phyloP scores from a whole-genome alignment of 352 stramenopile genomes.

The Phytophthora capsici region DNA sequence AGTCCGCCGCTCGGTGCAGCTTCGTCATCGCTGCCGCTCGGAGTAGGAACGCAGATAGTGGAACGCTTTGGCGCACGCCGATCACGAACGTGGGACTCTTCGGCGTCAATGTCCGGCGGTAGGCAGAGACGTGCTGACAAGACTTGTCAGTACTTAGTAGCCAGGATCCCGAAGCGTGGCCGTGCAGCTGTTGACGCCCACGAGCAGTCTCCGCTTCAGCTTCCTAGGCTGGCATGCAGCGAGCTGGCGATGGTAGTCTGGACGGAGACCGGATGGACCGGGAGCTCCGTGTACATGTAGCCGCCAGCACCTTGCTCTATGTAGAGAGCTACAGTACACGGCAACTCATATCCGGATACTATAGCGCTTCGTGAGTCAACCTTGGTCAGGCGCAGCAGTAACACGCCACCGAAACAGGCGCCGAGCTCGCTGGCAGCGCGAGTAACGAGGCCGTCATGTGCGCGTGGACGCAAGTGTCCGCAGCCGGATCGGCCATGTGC shows the following conservation, averaged over 20 bases:
- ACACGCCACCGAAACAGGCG: conserved; percentile 19
- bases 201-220: neutral
- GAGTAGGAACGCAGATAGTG: conserved; percentile 14
- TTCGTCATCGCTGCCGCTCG: conserved; percentile 20
- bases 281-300: neutral
- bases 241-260: neutral
- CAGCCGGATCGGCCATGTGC: conserved; percentile 13
- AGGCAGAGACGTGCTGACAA: conserved; percentile 14
- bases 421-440: conserved; percentile 7
- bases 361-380: neutral
- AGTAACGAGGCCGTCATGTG: conserved; percentile 7
- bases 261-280: neutral
- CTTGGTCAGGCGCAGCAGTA: conserved; percentile 18
- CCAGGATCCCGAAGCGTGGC: conserved; percentile 1
- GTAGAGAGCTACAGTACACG: conserved; percentile 2
- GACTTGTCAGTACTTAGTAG: no score
- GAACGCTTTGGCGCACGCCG: neutral
- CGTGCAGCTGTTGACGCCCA: conserved; percentile 12
- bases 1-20: conserved; percentile 21
- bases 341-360: no score
- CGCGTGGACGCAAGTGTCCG: conserved; percentile 23
- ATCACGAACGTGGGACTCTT: conserved; percentile 16
- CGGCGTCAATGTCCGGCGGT: conserved; percentile 9
- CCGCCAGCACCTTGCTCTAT: neutral
- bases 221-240: neutral